Base-by-base conservation (phyloP, 2,329 filamentous ascomycete species). In the Acephala macrosclerotiorum region DNA sequence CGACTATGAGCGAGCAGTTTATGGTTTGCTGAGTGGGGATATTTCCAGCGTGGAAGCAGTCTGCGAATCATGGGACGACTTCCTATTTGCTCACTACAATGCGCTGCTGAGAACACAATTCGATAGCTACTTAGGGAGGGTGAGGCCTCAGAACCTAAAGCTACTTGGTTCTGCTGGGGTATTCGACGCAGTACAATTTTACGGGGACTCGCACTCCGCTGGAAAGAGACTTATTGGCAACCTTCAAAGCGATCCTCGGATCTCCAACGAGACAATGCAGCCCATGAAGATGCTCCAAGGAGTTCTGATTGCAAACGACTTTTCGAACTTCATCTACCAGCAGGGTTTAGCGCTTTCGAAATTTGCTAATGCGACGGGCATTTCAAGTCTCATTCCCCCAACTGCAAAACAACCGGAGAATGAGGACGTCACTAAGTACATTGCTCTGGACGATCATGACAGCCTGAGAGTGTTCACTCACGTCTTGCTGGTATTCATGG, bases 1-100 rank as follows among this genome's bases (percentile, higher is more conserved):
- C 72, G 87, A 91, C 60, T 95, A 94, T 74, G 94, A 99, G 79
- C 88, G 89, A 63, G 96, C 95, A 20, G 93, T 97, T 0, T 97
- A 97, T 75, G 95, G 93, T 33, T 80, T 97, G 14, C 84, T 99
- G n/a, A 91, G 91, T 49, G 96, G 96, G 58, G 93, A 97, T 75
- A 85, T 94, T 58, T 81, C 86, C 42, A 92, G 91, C 60, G 92
- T 96, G 12, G 89, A 92, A 74, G 87, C 87, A 70, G 88, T 95
- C 45, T 94, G 92, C 75, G 84, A 86, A 59, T 88, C 85, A 25
- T 96, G 94, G 90, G 93, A 97, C 71, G 95, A 98, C 74, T 88
- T 90, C 72, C 84, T 97, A 20, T 97, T 96, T 77, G 89, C 91
- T 40, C 89, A 94, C 76, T 96, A 96, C 81, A 97, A 96, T 75